Evolutionary conservation across 352 stramenopile genomes (phyloP).

Genomic region (Globisporangium perplexum): DNA sequence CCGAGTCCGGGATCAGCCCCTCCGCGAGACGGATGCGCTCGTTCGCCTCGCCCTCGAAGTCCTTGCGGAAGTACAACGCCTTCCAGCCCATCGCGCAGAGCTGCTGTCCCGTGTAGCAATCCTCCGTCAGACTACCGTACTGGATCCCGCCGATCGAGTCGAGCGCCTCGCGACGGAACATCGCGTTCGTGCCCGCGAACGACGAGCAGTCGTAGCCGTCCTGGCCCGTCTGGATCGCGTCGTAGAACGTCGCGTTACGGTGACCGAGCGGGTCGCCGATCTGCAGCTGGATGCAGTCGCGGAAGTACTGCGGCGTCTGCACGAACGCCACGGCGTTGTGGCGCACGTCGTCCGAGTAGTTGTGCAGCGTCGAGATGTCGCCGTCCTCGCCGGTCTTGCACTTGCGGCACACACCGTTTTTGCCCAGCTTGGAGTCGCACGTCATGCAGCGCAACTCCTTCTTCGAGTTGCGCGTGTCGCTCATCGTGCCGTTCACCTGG

Average conservation of each 20-base stretch:
- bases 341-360: slow-evolving; percentile 76
- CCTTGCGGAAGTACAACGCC: slow-evolving; percentile 82
- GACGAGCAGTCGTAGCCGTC: slow-evolving; percentile 80
- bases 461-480: slow-evolving; percentile 62
- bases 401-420: slow-evolving; percentile 68
- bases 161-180: slow-evolving; percentile 77
- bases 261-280: slow-evolving; percentile 78
- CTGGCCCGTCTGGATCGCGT: slow-evolving; percentile 79
- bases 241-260: slow-evolving; percentile 81
- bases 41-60: slow-evolving; percentile 72
- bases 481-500: slow-evolving; percentile 77
- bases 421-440: slow-evolving; percentile 68
- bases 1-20: slow-evolving; percentile 74
- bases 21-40: slow-evolving; percentile 78
- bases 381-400: slow-evolving; percentile 60
- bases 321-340: slow-evolving; percentile 80
- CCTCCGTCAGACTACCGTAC: slow-evolving; percentile 81
- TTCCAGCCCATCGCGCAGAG: slow-evolving; percentile 83
- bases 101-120: slow-evolving; percentile 74
- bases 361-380: slow-evolving; percentile 58
- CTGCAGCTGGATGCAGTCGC: slow-evolving; percentile 77
- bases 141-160: slow-evolving; percentile 84
- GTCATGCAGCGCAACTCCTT: slow-evolving; percentile 72
- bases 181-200: slow-evolving; percentile 75
- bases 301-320: slow-evolving; percentile 83